Evolutionary conservation across 2,329 filamentous ascomycete species (phyloP).

Genomic region (Apiospora phragmitis): DNA sequence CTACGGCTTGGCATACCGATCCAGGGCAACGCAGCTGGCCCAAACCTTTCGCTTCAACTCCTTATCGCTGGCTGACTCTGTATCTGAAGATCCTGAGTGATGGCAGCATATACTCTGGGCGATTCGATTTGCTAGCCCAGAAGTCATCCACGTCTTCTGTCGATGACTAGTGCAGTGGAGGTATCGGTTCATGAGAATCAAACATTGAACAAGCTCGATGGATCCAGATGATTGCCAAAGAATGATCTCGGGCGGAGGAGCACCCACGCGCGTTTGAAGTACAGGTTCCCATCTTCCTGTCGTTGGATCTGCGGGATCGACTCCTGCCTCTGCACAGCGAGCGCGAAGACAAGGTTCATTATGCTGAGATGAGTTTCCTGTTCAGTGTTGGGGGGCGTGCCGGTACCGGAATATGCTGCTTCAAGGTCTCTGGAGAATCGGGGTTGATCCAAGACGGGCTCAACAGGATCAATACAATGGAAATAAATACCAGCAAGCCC

Average conservation of each 20-base stretch:
- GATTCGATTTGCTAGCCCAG: neutral
- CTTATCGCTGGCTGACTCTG: neutral
- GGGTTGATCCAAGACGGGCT: slow-evolving; percentile 3
- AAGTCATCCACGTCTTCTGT: neutral
- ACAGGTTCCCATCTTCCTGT: neutral
- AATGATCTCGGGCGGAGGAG: neutral
- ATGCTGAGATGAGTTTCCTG: neutral
- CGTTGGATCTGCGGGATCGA: neutral
- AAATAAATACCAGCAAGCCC: neutral
- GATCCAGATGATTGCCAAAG: neutral
- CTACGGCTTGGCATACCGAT: neutral
- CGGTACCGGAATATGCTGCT: neutral
- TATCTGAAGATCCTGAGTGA: neutral
- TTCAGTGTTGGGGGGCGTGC: neutral
- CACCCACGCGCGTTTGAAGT: slow-evolving; percentile 1
- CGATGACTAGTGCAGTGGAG: neutral
- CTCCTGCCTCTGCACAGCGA: slow-evolving; percentile 7
- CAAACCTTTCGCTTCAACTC: neutral
- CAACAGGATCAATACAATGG: neutral
- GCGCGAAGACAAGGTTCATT: neutral
- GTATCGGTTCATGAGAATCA: slow-evolving; percentile 10
- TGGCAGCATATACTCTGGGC: slow-evolving; percentile 1
- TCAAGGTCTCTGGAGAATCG: neutral
- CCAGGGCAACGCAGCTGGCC: neutral
- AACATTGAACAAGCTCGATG: neutral